A percentile compares a stretch with the other conserved stretches of the same genome.
Conservation (phyloP, 257 asterid genomes). For the Scutellaria baicalensis region DNA sequence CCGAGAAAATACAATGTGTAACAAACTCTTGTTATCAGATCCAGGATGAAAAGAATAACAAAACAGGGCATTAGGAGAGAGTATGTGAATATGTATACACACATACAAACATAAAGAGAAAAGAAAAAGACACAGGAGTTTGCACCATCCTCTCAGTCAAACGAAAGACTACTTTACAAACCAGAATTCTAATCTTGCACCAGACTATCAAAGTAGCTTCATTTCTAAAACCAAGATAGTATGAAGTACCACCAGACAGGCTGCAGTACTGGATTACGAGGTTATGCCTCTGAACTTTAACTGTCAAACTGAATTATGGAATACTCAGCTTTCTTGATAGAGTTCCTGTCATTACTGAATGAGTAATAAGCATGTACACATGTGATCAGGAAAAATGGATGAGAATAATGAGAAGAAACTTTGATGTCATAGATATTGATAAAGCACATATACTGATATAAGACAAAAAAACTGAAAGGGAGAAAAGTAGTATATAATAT, state of each 20-base stretch:
- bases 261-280: background rate
- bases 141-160: background rate
- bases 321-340: background rate
- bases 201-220: too few species aligned
- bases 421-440: background rate
- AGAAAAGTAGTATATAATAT: background rate
- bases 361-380: background rate
- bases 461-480: background rate
- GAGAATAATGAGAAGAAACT: background rate
- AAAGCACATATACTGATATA: background rate
- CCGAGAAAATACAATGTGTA: background rate
- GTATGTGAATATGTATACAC: too few species aligned
- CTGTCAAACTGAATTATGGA: background rate
- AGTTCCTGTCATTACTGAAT: background rate
- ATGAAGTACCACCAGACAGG: background rate
- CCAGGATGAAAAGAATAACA: conserved; percentile 1
- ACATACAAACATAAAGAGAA: background rate
- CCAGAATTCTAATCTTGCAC: background rate
- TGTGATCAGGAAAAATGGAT: background rate
- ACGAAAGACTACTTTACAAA: background rate
- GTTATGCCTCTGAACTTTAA: background rate
- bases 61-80: background rate
- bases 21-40: background rate
- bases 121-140: background rate
- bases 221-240: background rate